Conservation (phyloP, 371 early-diverging fungal genomes). For the Fennellomyces sp. region DNA sequence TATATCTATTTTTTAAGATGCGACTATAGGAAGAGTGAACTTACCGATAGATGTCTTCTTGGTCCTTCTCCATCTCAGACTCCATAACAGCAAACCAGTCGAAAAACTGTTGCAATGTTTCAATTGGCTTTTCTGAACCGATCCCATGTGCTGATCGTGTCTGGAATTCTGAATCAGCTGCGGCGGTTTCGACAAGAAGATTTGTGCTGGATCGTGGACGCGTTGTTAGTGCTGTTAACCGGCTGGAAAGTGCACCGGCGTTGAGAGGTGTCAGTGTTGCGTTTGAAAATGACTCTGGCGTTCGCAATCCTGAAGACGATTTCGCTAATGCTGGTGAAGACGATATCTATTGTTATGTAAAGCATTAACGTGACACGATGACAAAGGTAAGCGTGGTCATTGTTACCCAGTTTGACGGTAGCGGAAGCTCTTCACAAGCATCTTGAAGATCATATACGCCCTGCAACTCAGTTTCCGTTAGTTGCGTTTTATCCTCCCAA, state of each 20-base stretch:
- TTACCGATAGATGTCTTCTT: constrained; percentile 82
- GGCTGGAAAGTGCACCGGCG: constrained; percentile 29
- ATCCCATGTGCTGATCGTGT: constrained; percentile 31
- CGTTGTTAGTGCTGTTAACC: constrained; percentile 22
- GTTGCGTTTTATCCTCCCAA: constrained; percentile 69
- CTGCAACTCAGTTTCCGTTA: constrained; percentile 61
- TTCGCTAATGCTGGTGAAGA: constrained; percentile 31
- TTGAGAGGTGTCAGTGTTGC: constrained; percentile 21
- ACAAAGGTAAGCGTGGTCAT: neutral
- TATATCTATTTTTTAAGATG: neutral
- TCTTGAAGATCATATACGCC: constrained; percentile 69
- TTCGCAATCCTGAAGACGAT: constrained; percentile 35
- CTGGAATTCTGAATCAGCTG: constrained; percentile 32
- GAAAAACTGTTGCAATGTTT: constrained; percentile 87
- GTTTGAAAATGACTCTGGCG: constrained; percentile 29
- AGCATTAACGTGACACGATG: neutral
- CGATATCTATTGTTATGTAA: constrained; percentile 11
- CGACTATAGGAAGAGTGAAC: neutral
- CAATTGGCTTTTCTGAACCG: constrained; percentile 62
- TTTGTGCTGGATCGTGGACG: constrained; percentile 51
- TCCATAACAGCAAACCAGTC: constrained; percentile 88
- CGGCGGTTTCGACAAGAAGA: constrained; percentile 36
- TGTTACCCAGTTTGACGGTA: constrained; percentile 60
- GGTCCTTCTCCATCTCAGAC: constrained; percentile 80
- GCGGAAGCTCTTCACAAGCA: constrained; percentile 67